Evolutionary conservation across 345 rosid species (phyloP).

Genomic region (Eucalyptus pauciflora): DNA sequence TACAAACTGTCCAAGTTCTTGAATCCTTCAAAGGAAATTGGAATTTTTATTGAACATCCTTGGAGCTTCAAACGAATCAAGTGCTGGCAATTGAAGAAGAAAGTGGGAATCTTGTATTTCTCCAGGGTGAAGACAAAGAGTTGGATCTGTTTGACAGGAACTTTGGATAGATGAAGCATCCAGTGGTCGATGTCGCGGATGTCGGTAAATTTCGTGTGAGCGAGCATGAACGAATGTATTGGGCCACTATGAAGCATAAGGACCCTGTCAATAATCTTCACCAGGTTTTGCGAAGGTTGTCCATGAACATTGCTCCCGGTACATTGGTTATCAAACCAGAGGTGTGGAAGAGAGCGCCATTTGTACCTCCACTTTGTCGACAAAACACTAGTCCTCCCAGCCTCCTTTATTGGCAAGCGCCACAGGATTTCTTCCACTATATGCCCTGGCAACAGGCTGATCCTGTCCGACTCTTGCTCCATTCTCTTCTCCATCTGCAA

Average conservation of each 20-base stretch:
- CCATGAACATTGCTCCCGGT: neutral
- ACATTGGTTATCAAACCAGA: neutral
- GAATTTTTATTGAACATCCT: neutral
- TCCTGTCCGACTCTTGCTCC: neutral
- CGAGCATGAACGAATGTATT: neutral
- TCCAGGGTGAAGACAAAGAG: accelerated
- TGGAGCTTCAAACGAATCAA: accelerated
- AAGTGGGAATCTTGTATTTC: neutral
- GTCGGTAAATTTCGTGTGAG: too few relatives aligned
- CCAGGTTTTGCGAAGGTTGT: neutral
- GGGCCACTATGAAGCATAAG: neutral
- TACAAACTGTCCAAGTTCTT: neutral
- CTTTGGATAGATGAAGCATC: neutral
- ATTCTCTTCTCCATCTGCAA: neutral
- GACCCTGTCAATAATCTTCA: neutral
- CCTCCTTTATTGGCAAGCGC: neutral
- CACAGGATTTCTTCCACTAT: neutral
- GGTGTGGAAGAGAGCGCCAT: neutral
- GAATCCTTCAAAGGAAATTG: neutral
- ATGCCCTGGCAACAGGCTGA: neutral
- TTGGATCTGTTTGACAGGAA: accelerated
- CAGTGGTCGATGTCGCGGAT: neutral
- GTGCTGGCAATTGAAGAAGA: neutral
- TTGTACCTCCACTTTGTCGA: neutral
- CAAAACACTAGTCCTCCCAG: neutral